Base-by-base conservation (phyloP, 176 grass and related monocot genomes). In the Zea luxurians region DNA sequence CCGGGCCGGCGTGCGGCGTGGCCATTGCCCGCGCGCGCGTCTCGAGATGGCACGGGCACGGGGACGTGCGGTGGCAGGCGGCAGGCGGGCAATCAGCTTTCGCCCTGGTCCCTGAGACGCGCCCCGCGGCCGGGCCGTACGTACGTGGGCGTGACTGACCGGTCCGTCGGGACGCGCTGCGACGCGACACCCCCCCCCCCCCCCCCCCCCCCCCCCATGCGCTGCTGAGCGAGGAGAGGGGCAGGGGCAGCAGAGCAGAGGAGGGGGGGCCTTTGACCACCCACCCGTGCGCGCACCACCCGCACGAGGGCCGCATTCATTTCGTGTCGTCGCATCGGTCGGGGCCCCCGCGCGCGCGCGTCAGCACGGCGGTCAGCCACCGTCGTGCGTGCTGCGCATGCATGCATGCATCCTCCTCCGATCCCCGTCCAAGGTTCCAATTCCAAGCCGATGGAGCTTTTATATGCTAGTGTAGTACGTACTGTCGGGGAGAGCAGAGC, bases 271-370 rank as follows among this genome's bases (percentile, higher is more conserved):
- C 69, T 68, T 83, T 83, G 81, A 59, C 67, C 68, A 6, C 4
- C 3, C 64, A 2, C 53, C 54, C 75, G 69, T 57, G 57, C 70
- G 44, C 13, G 57, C 83, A 58, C 68, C 83, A 58, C 68, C 83
- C 78, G 85, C 79, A 87, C 85, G 79, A 87, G 85, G 85, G 74
- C 3, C 59, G 79, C 79, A 73, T 87, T 82, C 58, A 87, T 64
- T 43, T 54, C 45, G 7, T 48, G 55, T 69, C 64, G 11, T 76
- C 57, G 57, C 17, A 7, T 78, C 48, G 76, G 63, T 43, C 63
- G 10, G 48, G 0, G 18, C 3, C 13, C 27, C 40, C 52, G 27
- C 27, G 27, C 17, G 7, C n/a, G 18, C 13, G 35, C n/a, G 17
- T 68, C 41, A 44, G 64, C 66, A 12, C 13, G 10, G 4, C 36